Conservation (phyloP, 2,329 filamentous ascomycete genomes). For the Fusarium caatingaense region DNA sequence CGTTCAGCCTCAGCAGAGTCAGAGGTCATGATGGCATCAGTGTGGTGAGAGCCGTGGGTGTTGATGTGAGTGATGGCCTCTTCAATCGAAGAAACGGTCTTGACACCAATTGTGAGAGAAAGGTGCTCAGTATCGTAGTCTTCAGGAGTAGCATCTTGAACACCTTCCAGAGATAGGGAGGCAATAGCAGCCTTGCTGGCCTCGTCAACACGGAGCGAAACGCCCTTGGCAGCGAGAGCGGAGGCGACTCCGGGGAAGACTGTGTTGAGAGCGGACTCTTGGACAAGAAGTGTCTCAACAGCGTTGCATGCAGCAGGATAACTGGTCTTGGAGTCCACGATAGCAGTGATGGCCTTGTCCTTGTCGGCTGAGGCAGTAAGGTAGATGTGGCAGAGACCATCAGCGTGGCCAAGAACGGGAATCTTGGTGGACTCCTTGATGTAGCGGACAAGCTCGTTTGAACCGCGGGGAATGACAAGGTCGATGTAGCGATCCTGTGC, state of each 20-base stretch:
- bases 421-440: slow-evolving; percentile 94
- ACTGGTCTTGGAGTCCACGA: slow-evolving; percentile 92
- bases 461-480: slow-evolving; percentile 91
- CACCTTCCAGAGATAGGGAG: slow-evolving; percentile 55
- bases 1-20: slow-evolving; percentile 74
- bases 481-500: slow-evolving; percentile 89
- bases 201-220: slow-evolving; percentile 83
- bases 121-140: slow-evolving; percentile 94
- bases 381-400: slow-evolving; percentile 90
- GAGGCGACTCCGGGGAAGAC: slow-evolving; percentile 78
- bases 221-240: slow-evolving; percentile 79
- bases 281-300: slow-evolving; percentile 89
- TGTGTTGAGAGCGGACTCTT: slow-evolving; percentile 74
- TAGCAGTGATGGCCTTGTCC: slow-evolving; percentile 76
- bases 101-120: slow-evolving; percentile 84
- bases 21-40: slow-evolving; percentile 86
- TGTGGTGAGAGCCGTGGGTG: slow-evolving; percentile 90
- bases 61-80: slow-evolving; percentile 91
- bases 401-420: slow-evolving; percentile 94
- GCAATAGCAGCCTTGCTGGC: slow-evolving; percentile 73
- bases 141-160: slow-evolving; percentile 73
- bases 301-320: slow-evolving; percentile 97
- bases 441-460: slow-evolving; percentile 88
- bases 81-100: slow-evolving; percentile 75
- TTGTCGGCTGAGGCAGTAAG: slow-evolving; percentile 82